phyloP scores from a whole-genome alignment of 257 asterid species.

The Solanum sparsipilum region DNA sequence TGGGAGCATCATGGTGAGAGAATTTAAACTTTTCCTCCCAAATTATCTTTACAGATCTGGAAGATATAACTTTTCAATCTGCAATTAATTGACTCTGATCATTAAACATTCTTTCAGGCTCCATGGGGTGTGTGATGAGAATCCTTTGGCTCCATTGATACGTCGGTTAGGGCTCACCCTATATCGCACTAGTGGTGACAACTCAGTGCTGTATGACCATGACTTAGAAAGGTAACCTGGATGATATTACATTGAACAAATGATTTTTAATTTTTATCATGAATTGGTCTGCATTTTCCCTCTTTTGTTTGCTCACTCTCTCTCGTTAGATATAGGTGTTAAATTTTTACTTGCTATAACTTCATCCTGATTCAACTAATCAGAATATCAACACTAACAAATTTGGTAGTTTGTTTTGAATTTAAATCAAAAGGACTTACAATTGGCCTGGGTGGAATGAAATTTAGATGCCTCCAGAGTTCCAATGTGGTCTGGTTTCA shows the following conservation, averaged over 20 bases:
- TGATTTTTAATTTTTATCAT: neutral
- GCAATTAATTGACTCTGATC: neutral
- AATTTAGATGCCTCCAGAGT: neutral
- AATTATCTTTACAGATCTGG: neutral
- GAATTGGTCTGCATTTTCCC: neutral
- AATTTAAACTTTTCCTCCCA: neutral
- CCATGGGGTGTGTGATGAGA: slow-evolving; percentile 98
- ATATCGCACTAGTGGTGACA: slow-evolving; percentile 93
- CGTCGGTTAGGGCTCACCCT: slow-evolving; percentile 78
- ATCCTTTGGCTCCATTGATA: slow-evolving; percentile 91
- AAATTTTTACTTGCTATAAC: neutral
- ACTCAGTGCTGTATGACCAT: slow-evolving; percentile 91
- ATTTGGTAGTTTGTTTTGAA: neutral
- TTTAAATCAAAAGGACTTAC: neutral
- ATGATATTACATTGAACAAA: neutral
- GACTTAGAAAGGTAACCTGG: slow-evolving; percentile 76
- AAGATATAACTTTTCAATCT: neutral
- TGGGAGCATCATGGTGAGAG: slow-evolving; percentile 97
- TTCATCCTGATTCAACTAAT: neutral
- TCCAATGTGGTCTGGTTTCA: neutral
- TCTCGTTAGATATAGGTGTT: neutral
- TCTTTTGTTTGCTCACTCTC: neutral
- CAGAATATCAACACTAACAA: neutral
- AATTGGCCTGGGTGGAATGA: neutral
- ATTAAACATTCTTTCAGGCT: slow-evolving; percentile 40